Base-by-base conservation (phyloP, 164 flowering plant species). In the Chimonanthus praecox region DNA sequence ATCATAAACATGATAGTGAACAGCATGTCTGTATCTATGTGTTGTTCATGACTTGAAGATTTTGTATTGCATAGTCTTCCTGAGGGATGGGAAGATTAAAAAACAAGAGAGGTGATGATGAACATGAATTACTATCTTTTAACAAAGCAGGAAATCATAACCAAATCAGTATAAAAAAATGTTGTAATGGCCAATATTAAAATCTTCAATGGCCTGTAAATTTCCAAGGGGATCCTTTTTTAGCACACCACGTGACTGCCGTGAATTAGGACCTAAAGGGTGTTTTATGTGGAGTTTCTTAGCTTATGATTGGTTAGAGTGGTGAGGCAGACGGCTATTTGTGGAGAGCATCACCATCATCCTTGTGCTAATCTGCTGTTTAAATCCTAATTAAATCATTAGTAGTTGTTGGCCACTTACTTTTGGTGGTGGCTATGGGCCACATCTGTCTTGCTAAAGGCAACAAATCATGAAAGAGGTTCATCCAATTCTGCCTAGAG, bases 361-460 rank as follows among this genome's bases (percentile, higher is more conserved):
- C 64, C 62, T 44, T 44, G 11, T 72, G 47, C 58, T 13, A 47
- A 49, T 21, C n/a, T 61, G 44, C 73, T 69, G 64, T 71, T 66
- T 61, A 45, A 54, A 18, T 45, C 66, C 69, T 60, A 72, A 65
- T 71, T 72, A 16, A 62, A 71, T 74, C 76, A 66, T 72, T 77
- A 68, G 67, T 64, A 78, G 82, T 69, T 83, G 88, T 78, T 85
- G 79, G 80, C 81, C 86, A 85, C 86, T 85, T 71, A 68, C 68
- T 66, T 45, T 16, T n/a, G 68, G 61, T 11, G 44, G 45, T 51
- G 73, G 46, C 10, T 48, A 69, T 63, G 72, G 75, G 61, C 75
- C 74, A 72, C 75, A 9, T 18, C 66, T 54, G 74, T 71, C 74
- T 64, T 75, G 66, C 50, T 73, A 50, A 66, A n/a, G 51, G 47